Evolutionary conservation across 177 flowering plant genomes (phyloP).

Genomic region (Vitis hybrid): DNA sequence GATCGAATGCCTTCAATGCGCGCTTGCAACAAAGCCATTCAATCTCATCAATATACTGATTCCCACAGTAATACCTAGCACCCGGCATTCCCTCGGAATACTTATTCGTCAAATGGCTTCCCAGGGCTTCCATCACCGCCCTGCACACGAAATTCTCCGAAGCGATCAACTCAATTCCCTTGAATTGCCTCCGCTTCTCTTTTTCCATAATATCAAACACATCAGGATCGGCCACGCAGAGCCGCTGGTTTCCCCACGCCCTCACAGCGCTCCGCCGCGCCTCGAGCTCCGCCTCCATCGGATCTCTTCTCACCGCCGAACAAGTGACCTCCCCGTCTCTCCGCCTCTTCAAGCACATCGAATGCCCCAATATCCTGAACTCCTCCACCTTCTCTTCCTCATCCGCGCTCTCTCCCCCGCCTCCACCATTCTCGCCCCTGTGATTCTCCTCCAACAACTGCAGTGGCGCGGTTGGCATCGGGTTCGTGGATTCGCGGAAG

Average conservation of each 20-base stretch:
- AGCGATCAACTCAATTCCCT: conserved; percentile 55
- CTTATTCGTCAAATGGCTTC: conserved; percentile 54
- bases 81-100: conserved; percentile 66
- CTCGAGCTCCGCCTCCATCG: conserved; percentile 21
- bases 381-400: conserved; percentile 28
- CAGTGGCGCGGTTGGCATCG: conserved; percentile 23
- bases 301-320: conserved; percentile 12
- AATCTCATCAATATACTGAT: conserved; percentile 56
- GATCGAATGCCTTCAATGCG: conserved; percentile 48
- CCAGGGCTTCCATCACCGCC: conserved; percentile 63
- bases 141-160: conserved; percentile 58
- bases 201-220: conserved; percentile 48
- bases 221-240: conserved; percentile 44
- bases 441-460: conserved; percentile 29
- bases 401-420: conserved; percentile 9
- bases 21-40: conserved; percentile 47
- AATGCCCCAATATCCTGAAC: conserved; percentile 51
- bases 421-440: conserved; percentile 3
- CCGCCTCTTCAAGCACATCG: conserved; percentile 47
- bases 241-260: conserved; percentile 46
- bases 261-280: conserved; percentile 34
- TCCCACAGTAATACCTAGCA: conserved; percentile 53
- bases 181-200: conserved; percentile 48
- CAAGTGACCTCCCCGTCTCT: conserved; percentile 31
- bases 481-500: conserved; percentile 18